Conservation (phyloP, 768 basidiomycete species). For the Russula virescens region DNA sequence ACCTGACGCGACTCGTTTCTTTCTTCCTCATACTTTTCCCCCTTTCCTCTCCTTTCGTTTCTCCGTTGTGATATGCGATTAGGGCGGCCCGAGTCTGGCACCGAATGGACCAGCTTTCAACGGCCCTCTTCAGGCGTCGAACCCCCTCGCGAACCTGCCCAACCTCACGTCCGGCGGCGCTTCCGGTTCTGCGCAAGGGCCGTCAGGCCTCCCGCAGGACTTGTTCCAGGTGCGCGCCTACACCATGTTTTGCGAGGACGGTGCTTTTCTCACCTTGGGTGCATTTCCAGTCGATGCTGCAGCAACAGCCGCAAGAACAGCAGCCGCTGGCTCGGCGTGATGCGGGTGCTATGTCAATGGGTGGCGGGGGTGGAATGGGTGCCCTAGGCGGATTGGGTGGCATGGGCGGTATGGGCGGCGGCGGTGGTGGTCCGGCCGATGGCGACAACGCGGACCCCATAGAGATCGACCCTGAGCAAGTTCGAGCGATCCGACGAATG, state of each 20-base stretch:
- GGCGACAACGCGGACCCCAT: not conserved
- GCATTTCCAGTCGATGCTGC: constrained; percentile 54
- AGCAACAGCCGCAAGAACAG: constrained; percentile 48
- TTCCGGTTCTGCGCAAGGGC: constrained; percentile 31
- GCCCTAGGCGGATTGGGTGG: constrained; percentile 24
- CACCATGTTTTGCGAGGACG: not conserved
- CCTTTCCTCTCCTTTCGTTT: not conserved
- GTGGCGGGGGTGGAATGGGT: constrained; percentile 26
- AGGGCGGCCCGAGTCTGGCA: constrained; percentile 74
- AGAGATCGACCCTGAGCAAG: constrained; percentile 43
- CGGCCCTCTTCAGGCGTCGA: constrained; percentile 30
- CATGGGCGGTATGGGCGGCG: constrained; percentile 43
- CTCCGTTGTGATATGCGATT: not conserved
- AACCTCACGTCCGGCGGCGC: constrained; percentile 30
- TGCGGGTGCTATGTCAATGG: constrained; percentile 23
- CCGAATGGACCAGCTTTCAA: constrained; percentile 41
- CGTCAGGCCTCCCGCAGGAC: constrained; percentile 51
- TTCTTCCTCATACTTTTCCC: no score
- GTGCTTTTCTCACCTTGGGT: not conserved
- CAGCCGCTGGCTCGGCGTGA: constrained; percentile 28
- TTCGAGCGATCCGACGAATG: constrained; percentile 68
- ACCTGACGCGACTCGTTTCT: constrained; percentile 17
- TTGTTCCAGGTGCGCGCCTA: constrained; percentile 64
- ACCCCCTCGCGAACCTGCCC: constrained; percentile 29
- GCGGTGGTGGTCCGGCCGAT: constrained; percentile 31